These are phyloP conservation scores for Thoreauomyces humboldtii DNA, from an alignment of 192 early-diverging fungal species.

Conservation along the genomic window DNA sequence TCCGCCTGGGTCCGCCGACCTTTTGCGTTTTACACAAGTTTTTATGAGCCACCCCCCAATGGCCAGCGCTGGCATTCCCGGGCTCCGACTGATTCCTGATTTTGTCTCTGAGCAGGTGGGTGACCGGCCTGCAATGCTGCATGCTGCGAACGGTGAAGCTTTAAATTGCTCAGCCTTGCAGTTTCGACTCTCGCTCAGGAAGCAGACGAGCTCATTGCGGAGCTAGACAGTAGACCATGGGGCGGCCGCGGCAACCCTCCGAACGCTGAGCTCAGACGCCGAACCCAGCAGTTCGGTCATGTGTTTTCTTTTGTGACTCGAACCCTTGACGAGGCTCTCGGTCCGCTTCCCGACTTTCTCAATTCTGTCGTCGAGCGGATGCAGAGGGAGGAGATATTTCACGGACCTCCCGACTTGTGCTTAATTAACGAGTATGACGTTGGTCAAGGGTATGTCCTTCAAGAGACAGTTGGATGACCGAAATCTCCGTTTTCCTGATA, in stretches of 20 bases:
- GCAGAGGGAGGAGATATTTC: constrained; percentile 36
- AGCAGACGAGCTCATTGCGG: constrained; percentile 39
- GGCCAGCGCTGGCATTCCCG: too few species aligned
- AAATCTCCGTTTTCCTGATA: too few species aligned
- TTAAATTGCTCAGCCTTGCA: neutral
- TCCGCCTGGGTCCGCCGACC: neutral
- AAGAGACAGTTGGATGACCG: too few species aligned
- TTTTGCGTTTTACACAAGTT: neutral
- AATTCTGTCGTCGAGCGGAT: constrained; percentile 46
- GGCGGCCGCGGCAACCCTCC: constrained; percentile 52
- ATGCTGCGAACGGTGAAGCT: too few species aligned
- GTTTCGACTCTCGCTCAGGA: constrained; percentile 26
- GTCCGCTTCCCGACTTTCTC: constrained; percentile 50
- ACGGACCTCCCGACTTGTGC: constrained; percentile 15
- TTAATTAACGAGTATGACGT: constrained; percentile 52
- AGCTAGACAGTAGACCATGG: constrained; percentile 36
- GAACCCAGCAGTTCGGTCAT: constrained; percentile 70
- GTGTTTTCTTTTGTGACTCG: constrained; percentile 49
- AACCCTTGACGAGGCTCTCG: constrained; percentile 50
- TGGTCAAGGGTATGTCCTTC: constrained; percentile 54
- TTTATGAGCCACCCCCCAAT: neutral
- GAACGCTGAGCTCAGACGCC: constrained; percentile 64
- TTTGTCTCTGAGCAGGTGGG: neutral
- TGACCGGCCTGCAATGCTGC: neutral
- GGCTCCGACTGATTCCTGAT: neutral